A percentile compares a stretch with the other conserved stretches of the same genome.
phyloP scores from a whole-genome alignment of 768 basidiomycete species.

The Tylopilus rubrobrunneus region DNA sequence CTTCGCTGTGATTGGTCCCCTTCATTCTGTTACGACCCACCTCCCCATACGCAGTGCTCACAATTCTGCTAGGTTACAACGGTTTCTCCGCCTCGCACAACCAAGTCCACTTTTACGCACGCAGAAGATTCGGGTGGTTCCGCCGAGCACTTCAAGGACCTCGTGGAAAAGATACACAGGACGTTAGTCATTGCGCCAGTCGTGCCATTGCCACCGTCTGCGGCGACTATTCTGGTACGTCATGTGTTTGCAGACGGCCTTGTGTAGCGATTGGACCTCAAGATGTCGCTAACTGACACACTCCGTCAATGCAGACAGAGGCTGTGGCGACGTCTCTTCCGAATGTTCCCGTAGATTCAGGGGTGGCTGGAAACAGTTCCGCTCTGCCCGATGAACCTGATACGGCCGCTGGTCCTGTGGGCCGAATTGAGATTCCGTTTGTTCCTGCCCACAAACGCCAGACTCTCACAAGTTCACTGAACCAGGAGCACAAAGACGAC shows the following conservation, averaged over 20 bases:
- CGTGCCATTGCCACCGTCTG: constrained; percentile 32
- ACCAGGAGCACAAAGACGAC: constrained; percentile 43
- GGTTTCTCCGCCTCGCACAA: not conserved
- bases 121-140: constrained; percentile 8
- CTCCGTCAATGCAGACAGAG: constrained; percentile 6
- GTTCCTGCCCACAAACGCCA: constrained; percentile 63
- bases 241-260: not conserved
- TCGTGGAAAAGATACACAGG: constrained; percentile 65
- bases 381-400: constrained; percentile 2
- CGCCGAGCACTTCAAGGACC: constrained; percentile 41
- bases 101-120: constrained; percentile 10
- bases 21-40: constrained; percentile 1
- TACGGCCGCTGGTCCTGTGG: constrained; percentile 31
- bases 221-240: constrained; percentile 15
- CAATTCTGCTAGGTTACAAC: constrained; percentile 10
- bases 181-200: constrained; percentile 58
- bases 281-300: constrained; percentile 3
- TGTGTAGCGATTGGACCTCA: not conserved
- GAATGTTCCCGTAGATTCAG: not conserved
- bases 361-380: not conserved
- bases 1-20: constrained; percentile 7
- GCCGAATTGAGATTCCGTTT: constrained; percentile 72
- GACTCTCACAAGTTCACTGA: constrained; percentile 9
- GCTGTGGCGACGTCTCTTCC: not conserved
- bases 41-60: constrained; percentile 4